Conservation (phyloP, 2,329 filamentous ascomycete genomes). For the Cryphonectria parasitica region DNA sequence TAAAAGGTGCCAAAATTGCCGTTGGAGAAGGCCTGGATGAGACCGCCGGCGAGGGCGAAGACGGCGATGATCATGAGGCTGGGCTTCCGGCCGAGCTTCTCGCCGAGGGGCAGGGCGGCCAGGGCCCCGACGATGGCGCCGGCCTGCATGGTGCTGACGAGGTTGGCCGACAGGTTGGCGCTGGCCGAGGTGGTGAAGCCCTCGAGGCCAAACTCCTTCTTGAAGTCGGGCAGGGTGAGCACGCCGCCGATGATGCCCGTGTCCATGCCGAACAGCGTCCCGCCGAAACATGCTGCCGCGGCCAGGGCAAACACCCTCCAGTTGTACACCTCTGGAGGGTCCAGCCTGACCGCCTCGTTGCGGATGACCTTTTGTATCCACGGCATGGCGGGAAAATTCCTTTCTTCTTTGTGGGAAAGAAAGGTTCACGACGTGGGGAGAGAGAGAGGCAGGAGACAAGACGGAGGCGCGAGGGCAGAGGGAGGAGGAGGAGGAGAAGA, state of each 20-base stretch:
- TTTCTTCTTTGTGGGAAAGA: neutral
- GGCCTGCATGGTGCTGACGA: conserved; percentile 61
- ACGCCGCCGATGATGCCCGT: conserved; percentile 28
- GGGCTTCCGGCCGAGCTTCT: conserved; percentile 56
- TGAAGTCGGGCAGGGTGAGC: conserved; percentile 25
- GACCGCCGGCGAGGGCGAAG: conserved; percentile 60
- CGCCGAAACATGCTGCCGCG: conserved; percentile 50
- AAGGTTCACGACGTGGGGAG: neutral
- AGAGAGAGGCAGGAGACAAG: neutral
- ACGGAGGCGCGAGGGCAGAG: neutral
- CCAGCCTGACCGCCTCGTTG: conserved; percentile 66
- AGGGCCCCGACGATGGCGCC: conserved; percentile 47
- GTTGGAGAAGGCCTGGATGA: conserved; percentile 62
- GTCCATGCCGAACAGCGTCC: conserved; percentile 32
- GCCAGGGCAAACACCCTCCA: conserved; percentile 70
- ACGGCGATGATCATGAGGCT: conserved; percentile 58
- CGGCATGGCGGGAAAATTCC: conserved; percentile 18
- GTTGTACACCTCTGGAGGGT: conserved; percentile 71
- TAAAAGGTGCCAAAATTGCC: conserved; percentile 65
- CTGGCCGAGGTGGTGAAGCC: conserved; percentile 44
- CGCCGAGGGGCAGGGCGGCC: conserved; percentile 55
- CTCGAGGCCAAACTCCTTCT: conserved; percentile 53
- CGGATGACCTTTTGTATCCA: conserved; percentile 50
- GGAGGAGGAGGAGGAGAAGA: neutral
- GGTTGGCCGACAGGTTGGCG: conserved; percentile 65